phyloP scores from a whole-genome alignment of 192 early-diverging fungal genomes.

The Dissophora globulifera region DNA sequence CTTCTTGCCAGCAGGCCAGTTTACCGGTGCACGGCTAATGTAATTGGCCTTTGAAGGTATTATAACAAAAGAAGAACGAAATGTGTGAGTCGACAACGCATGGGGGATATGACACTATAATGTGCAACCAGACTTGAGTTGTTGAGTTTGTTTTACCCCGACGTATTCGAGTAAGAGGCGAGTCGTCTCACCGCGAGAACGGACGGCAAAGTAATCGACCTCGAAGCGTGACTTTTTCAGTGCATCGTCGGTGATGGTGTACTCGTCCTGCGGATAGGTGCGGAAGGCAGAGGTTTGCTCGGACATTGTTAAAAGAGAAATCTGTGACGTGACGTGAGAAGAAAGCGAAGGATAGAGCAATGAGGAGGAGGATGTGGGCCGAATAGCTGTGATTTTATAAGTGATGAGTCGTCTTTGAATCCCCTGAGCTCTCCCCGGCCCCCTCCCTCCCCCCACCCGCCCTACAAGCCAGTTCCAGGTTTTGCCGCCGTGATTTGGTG shows the following conservation, averaged over 20 bases:
- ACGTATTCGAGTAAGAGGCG: constrained; percentile 36
- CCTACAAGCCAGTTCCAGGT: no score
- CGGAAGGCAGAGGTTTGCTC: constrained; percentile 21
- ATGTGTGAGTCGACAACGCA: background rate
- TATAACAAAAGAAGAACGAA: background rate
- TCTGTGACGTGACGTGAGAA: background rate
- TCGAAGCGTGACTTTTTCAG: constrained; percentile 46
- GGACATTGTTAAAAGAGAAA: constrained; percentile 12
- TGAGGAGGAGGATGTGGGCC: background rate
- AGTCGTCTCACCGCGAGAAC: constrained; percentile 27
- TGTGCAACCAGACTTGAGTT: background rate
- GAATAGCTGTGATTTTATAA: constrained; percentile 2
- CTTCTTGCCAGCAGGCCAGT: constrained; percentile 37
- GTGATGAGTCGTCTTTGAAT: no score
- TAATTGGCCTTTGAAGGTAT: constrained; percentile 26
- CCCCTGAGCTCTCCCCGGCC: no score
- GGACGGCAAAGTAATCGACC: constrained; percentile 38
- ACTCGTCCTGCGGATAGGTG: constrained; percentile 26
- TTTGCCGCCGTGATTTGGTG: constrained; percentile 10
- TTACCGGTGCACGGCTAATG: constrained; percentile 24
- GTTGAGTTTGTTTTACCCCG: constrained; percentile 19
- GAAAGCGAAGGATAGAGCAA: background rate
- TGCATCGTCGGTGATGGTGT: constrained; percentile 19
- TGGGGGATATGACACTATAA: no score
- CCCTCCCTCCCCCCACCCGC: no score